Evolutionary conservation across 495 filamentous ascomycete genomes (phyloP), one percentile per base, ranked within the genome.

Genomic region (Pyrenopolyporus hunteri): DNA sequence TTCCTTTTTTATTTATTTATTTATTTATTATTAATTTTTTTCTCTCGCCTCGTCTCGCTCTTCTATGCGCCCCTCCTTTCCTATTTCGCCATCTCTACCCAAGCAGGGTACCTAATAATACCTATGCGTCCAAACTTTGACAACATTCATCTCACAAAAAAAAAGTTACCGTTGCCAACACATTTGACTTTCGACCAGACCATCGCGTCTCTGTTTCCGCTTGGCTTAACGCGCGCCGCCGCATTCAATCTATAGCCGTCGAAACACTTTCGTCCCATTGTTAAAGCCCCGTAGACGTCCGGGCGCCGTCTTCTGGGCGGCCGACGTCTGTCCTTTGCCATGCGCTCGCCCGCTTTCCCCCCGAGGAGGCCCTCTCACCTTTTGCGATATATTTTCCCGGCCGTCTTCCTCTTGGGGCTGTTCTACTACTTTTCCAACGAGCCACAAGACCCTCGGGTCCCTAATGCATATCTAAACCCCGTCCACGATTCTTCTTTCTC

Each of bases 291-390:
- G 46, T 48, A 43, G 46, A 60, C 59, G 68, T 54, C 40, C 52
- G 58, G 59, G 68, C 64, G 52, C 53, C 55, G 47, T 54, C 33
- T 46, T 45, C n/a, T 32, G 43, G 36, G 63, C 55, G 63, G 58
- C 57, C 54, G 53, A 53, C 50, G 47, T 57, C 62, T 59, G 44
- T 53, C 26, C 46, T 32, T 51, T 59, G 64, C 65, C 28, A 71
- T 70, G 67, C 67, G 70, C 55, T 71, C 68, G 28, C 74, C 73
- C 47, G 68, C 65, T n/a, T 76, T 76, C 50, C 74, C 73, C 19
- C 73, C 70, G 31, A 69, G 73, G 58, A 70, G 76, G 9, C 70
- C 72, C 4, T 77, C 72, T 20, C 62, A 70, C 23, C 26, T 77
- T 33, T 11, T 73, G 26, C 76, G 76, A 48, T 78, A 73, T 42